Conservation (phyloP, 169 alveolate species). For the Plasmodium knowlesi region DNA sequence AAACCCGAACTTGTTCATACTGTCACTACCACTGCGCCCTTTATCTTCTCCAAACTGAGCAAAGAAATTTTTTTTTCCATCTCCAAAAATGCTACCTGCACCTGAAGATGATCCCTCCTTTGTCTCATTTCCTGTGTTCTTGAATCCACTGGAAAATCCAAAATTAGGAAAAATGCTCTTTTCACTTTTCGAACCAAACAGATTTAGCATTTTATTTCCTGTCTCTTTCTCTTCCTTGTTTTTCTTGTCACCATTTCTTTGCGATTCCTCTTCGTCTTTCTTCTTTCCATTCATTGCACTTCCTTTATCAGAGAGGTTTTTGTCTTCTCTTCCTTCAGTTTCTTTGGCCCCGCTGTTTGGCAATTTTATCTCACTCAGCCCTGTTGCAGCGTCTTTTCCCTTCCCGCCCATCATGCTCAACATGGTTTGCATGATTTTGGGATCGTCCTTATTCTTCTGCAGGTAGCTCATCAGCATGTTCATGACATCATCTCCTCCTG, state of each 20-base stretch:
- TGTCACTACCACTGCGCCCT: background rate
- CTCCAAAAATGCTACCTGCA: background rate
- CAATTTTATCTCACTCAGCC: background rate
- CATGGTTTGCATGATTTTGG: conserved; percentile 38
- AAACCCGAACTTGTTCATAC: background rate
- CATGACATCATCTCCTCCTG: conserved; percentile 44
- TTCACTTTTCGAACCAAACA: background rate
- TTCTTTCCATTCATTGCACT: conserved; percentile 15
- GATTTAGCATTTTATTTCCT: background rate
- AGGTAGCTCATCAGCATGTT: conserved; percentile 33
- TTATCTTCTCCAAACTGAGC: background rate
- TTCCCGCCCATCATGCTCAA: conserved; percentile 29
- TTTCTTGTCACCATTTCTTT: background rate
- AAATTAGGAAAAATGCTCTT: background rate
- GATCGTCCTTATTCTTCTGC: conserved; percentile 74
- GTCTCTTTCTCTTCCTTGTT: background rate
- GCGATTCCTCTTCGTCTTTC: background rate
- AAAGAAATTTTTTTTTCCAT: background rate
- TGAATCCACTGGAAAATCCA: background rate
- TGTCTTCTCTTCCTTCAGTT: background rate
- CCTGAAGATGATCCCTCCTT: background rate
- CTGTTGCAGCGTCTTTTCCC: background rate
- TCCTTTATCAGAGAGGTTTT: background rate
- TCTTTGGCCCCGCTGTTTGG: background rate
- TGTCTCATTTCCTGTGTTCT: background rate